Evolutionary conservation across 257 asterid species (phyloP).

Genomic region (Cinchona pubescens): DNA sequence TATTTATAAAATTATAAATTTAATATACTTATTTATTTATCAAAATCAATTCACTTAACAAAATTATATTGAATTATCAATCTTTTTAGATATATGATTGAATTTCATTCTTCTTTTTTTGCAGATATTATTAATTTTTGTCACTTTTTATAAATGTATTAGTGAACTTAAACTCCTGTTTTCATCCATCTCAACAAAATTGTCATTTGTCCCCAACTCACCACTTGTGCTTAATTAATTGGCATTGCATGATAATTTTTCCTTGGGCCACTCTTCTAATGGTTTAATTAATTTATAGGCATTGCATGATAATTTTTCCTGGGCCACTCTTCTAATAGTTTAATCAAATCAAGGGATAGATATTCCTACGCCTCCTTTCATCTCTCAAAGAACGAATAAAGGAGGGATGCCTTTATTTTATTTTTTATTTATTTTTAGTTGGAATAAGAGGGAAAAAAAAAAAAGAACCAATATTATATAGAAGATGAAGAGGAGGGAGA

Average conservation of each 20-base stretch:
- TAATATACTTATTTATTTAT: too few species aligned
- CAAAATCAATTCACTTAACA: too few species aligned
- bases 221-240: neutral
- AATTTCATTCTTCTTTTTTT: too few species aligned
- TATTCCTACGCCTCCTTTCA: neutral
- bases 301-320: neutral
- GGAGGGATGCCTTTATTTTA: neutral
- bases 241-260: neutral
- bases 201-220: conserved; percentile 3
- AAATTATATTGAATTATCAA: too few species aligned
- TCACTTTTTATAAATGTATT: too few species aligned
- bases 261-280: neutral
- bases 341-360: neutral
- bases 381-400: neutral
- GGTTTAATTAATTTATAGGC: too few species aligned
- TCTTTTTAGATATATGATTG: too few species aligned
- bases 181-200: conserved; percentile 19
- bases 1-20: too few species aligned
- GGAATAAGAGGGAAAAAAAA: neutral
- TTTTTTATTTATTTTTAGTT: too few species aligned
- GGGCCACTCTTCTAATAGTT: neutral
- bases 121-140: too few species aligned
- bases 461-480: neutral
- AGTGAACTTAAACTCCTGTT: too few species aligned
- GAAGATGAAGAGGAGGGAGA: neutral